Base-by-base conservation (phyloP, 345 rosid genomes). In the Brassica nigra region DNA sequence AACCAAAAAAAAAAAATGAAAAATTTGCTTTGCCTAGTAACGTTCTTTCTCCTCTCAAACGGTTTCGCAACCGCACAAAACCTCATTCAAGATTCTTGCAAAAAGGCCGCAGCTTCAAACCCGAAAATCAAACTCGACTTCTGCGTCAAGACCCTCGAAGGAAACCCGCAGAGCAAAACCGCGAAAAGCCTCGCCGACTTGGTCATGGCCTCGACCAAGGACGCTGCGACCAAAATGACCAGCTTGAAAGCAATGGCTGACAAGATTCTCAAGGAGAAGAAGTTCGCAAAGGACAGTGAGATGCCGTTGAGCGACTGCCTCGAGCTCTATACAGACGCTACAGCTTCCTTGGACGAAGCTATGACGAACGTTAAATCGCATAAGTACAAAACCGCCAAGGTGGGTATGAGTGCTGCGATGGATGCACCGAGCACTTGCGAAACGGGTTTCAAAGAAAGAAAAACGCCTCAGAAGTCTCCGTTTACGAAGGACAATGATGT, bases 341-440 rank as follows among this genome's bases (percentile, higher is more conserved):
- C 4, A 1, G 61, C 75, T 5, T 12, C 72, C 4, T 61, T 89
- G 5, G 15, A 11, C 11, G 73, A 70, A 8, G 87, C 83, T 15
- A 8, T 61, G 39, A 4, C 6, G 16, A 83, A 34, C 27, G 4
- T 85, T 12, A 30, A 28, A 70, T 18, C 57, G 3, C 64, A 61
- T 27, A 83, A 82, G 68, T 86, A 82, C 71, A 68, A 11, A 57
- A 77, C 58, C 2, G 86, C 82, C 18, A 76, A 57, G 37, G 4
- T 49, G 20, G 63, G 49, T 11, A 42, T 80, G 9, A 84, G 88
- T 62, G 83, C 85, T 4, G 88, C 87, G 18, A 74, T 86, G 87
- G 86, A 75, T 75, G 75, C 86, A 6, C 37, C 85, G 8, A 15
- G 2, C 2, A 83, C 81, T 31, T 87, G 92, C 63, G 83, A 89